phyloP scores from a whole-genome alignment of 208 protist species.

The Acanthamoeba royreba region DNA sequence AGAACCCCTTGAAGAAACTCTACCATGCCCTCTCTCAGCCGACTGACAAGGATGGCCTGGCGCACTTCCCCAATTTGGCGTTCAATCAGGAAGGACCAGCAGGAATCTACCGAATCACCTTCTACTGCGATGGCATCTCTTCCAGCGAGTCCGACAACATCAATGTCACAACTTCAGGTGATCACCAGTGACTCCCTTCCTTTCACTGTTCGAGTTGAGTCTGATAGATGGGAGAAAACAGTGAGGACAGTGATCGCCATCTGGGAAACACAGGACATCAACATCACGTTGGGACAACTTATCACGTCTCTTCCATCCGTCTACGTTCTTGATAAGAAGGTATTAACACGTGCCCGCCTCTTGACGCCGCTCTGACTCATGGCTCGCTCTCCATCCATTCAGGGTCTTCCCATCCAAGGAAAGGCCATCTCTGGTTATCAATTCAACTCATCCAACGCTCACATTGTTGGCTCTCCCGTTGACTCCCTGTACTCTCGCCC shows the following conservation, averaged over 20 bases:
- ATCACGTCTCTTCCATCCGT: neutral
- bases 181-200: too few species aligned
- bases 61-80: neutral
- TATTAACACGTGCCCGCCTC: neutral
- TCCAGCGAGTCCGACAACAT: neutral
- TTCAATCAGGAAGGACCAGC: neutral
- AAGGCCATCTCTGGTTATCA: neutral
- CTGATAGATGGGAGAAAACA: neutral
- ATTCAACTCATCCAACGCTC: neutral
- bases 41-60: neutral
- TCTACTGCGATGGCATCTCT: neutral
- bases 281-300: neutral
- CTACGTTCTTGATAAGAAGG: neutral
- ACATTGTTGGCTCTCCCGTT: neutral
- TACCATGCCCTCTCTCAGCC: neutral
- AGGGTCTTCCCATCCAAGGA: neutral
- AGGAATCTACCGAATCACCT: neutral
- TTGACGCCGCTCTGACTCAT: neutral
- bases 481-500: neutral
- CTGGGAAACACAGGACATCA: neutral
- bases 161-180: neutral
- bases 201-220: too few species aligned
- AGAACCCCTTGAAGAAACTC: neutral
- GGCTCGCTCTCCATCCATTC: neutral
- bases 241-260: neutral